Evolutionary conservation across 2,329 filamentous ascomycete species (phyloP).

Genomic region (Ascochyta lentis): DNA sequence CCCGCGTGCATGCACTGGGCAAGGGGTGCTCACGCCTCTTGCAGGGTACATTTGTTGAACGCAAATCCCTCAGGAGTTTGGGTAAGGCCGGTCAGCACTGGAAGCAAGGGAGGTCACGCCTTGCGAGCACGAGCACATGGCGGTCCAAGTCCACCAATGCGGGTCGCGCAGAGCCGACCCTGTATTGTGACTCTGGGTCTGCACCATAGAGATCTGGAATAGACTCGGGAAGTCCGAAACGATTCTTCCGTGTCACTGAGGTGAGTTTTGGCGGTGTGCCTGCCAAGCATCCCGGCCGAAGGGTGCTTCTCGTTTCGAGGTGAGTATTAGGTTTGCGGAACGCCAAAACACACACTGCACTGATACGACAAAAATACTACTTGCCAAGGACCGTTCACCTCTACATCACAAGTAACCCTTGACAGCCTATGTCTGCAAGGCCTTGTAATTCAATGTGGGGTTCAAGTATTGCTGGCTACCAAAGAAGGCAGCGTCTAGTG

Average conservation of each 20-base stretch:
- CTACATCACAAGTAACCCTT: too few species aligned
- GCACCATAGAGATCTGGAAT: background rate
- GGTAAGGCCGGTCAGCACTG: background rate
- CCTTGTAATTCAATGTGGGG: too few species aligned
- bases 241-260: conserved; percentile 1
- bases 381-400: too few species aligned
- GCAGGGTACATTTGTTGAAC: background rate
- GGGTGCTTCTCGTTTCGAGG: too few species aligned
- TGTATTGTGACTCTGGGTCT: background rate
- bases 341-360: too few species aligned
- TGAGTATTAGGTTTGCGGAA: too few species aligned
- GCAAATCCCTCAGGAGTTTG: background rate
- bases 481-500: too few species aligned
- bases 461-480: too few species aligned
- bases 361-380: too few species aligned
- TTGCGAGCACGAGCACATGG: conserved; percentile 2
- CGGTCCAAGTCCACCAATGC: background rate
- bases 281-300: conserved; percentile 2
- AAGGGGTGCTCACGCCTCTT: background rate
- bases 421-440: too few species aligned
- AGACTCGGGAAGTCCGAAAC: conserved; percentile 3
- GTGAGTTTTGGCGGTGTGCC: conserved; percentile 6
- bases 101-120: background rate
- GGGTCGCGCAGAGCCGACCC: background rate
- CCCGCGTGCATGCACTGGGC: background rate